A percentile compares a stretch with the other conserved stretches of the same genome.
Evolutionary conservation across 257 asterid genomes (phyloP).

Genomic region (Solanum commersonii): DNA sequence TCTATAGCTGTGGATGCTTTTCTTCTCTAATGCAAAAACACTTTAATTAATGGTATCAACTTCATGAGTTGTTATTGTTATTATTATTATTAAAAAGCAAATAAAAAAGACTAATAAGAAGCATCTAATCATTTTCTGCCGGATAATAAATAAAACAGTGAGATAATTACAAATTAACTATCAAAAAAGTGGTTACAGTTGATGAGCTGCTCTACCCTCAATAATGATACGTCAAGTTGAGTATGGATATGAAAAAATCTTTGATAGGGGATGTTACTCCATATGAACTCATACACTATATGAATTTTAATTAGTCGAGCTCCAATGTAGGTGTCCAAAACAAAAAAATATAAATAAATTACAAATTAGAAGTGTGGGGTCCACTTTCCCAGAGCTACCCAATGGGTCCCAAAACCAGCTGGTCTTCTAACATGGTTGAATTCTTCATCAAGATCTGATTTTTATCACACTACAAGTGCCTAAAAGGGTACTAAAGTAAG

Average conservation of each 20-base stretch:
- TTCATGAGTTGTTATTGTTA: neutral
- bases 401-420: constrained; percentile 32
- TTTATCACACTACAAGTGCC: neutral
- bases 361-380: neutral
- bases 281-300: too few species aligned
- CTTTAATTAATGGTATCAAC: neutral
- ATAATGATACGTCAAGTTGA: neutral
- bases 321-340: neutral
- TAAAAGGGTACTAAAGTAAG: neutral
- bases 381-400: neutral
- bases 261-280: rapidly evolving
- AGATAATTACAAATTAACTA: neutral
- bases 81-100: neutral
- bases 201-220: neutral
- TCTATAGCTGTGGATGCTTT: neutral
- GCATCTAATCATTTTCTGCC: neutral
- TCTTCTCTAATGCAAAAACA: neutral
- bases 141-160: neutral
- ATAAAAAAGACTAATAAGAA: neutral
- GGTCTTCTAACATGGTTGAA: constrained; percentile 4
- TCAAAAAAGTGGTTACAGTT: neutral
- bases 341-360: neutral
- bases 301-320: rapidly evolving
- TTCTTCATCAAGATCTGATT: constrained; percentile 1
- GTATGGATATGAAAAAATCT: neutral